Conservation (phyloP, 768 basidiomycete species). For the Hypholoma sublateritium region DNA sequence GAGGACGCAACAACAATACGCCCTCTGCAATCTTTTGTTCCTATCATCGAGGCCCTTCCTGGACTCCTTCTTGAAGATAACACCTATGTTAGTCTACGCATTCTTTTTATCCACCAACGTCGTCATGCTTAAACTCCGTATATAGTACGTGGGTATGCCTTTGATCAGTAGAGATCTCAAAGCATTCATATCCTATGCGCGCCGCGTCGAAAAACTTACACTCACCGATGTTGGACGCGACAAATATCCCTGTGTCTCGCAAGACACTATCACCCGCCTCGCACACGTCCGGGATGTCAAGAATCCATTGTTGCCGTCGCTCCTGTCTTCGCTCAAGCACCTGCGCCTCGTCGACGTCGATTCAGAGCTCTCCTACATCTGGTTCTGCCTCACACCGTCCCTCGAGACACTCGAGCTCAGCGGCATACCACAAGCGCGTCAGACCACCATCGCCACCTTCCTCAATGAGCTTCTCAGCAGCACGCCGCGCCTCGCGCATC, state of each 20-base stretch:
- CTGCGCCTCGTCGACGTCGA: not conserved
- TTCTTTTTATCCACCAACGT: not conserved
- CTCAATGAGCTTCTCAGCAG: not conserved
- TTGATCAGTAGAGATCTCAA: not conserved
- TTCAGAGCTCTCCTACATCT: conserved; percentile 6
- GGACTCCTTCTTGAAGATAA: not conserved
- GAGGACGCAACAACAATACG: not conserved
- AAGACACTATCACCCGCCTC: not conserved
- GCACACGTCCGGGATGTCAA: not conserved
- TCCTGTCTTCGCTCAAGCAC: conserved; percentile 1
- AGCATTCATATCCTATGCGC: not conserved
- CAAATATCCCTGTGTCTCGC: not conserved
- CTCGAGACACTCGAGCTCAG: conserved; percentile 18
- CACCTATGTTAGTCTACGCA: not conserved
- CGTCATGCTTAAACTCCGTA: no score
- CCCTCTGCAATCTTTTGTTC: not conserved
- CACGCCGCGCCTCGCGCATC: not conserved
- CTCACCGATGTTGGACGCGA: not conserved
- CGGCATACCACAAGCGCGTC: conserved; percentile 7
- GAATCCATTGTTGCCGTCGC: not conserved
- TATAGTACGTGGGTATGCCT: not conserved
- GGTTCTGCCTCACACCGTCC: conserved; percentile 21
- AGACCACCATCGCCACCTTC: not conserved
- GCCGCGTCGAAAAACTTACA: not conserved
- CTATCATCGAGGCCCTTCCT: conserved; percentile 3